Evolutionary conservation across 2,329 filamentous ascomycete species (phyloP).

Genomic region (Madurella mycetomatis): DNA sequence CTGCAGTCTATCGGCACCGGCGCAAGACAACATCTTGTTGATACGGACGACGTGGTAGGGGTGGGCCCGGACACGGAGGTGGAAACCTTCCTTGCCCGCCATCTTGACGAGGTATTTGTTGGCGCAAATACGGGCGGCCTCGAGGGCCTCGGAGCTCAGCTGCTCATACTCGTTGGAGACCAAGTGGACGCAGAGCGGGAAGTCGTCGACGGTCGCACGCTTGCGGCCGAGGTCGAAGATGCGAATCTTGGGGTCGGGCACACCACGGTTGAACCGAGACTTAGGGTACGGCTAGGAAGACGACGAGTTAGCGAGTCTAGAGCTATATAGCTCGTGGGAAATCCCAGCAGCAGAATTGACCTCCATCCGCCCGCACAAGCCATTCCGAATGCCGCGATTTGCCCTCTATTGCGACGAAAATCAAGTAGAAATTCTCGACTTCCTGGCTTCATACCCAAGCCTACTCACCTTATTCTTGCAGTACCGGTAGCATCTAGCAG

Average conservation of each 20-base stretch:
- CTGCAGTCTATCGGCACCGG: slow-evolving; percentile 99
- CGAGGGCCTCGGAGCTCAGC: slow-evolving; percentile 98
- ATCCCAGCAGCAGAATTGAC: slow-evolving; percentile 1
- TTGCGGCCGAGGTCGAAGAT: slow-evolving; percentile 99
- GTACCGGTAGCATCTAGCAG: slow-evolving; percentile 99
- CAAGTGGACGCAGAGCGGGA: slow-evolving; percentile 98
- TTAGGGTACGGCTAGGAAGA: slow-evolving; percentile 85
- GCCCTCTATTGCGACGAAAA: not conserved
- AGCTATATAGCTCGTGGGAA: not conserved
- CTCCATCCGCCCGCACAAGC: slow-evolving; percentile 9
- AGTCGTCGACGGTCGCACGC: slow-evolving; percentile 98
- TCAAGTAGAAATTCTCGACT: not conserved
- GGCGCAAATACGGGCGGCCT: slow-evolving; percentile 99
- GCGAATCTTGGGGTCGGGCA: slow-evolving; percentile 76
- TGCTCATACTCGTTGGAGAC: slow-evolving; percentile 99
- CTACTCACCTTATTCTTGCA: slow-evolving; percentile 99
- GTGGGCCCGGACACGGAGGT: slow-evolving; percentile 80
- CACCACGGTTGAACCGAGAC: slow-evolving; percentile 99
- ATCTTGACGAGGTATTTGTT: slow-evolving; percentile 91
- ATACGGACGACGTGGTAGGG: slow-evolving; percentile 99
- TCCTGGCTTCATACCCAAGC: not conserved
- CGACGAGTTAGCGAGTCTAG: slow-evolving; percentile 54
- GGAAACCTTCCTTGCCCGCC: slow-evolving; percentile 69
- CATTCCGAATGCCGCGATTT: not conserved
- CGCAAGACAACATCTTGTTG: slow-evolving; percentile 99